Evolutionary conservation across 1,284 basidiomycete genomes (phyloP), one percentile per base, ranked within the genome.

Genomic region (Sporisorium sorghi): DNA sequence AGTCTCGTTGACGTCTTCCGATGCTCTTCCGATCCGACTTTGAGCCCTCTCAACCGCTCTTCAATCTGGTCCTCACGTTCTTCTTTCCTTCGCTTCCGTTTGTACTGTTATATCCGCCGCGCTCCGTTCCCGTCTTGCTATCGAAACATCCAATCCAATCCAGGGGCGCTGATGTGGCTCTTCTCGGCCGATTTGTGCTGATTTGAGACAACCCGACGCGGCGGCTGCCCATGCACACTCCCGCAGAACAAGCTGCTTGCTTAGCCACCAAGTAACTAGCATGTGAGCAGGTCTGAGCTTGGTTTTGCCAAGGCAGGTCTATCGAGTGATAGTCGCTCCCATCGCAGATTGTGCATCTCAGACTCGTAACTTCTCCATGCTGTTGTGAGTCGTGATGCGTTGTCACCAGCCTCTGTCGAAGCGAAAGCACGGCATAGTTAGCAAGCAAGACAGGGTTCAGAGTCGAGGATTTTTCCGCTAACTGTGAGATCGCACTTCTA

Each of bases 401-500:
- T n/a, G n/a, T n/a, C n/a, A n/a, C n/a, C n/a, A n/a, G n/a, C n/a
- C n/a, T n/a, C n/a, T n/a, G n/a, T n/a, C n/a, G n/a, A n/a, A n/a
- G n/a, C n/a, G n/a, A n/a, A n/a, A n/a, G n/a, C n/a, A n/a, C n/a
- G n/a, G n/a, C n/a, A n/a, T n/a, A n/a, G n/a, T n/a, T n/a, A 21
- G 42, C 21, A 14, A 44, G 42, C 19, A 28, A 46, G 43, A 17
- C 24, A 28, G 24, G 43, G 24, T 46, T 24, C 15, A 17, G 43
- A 24, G 48, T 28, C 37, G 48, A 32, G 30, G 30, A 12, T 9
- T 30, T 55, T 35, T 23, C 33, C 26, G 17, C 23, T 19, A 15
- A 24, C 37, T 56, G 39, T 56, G 43, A 61, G 52, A 61, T 54
- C 49, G 35, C 23, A 40, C 30, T 50, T 58, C 50, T 17, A 10